phyloP scores from a whole-genome alignment of 1,284 basidiomycete species.

The Fomitopsis schrenkii region DNA sequence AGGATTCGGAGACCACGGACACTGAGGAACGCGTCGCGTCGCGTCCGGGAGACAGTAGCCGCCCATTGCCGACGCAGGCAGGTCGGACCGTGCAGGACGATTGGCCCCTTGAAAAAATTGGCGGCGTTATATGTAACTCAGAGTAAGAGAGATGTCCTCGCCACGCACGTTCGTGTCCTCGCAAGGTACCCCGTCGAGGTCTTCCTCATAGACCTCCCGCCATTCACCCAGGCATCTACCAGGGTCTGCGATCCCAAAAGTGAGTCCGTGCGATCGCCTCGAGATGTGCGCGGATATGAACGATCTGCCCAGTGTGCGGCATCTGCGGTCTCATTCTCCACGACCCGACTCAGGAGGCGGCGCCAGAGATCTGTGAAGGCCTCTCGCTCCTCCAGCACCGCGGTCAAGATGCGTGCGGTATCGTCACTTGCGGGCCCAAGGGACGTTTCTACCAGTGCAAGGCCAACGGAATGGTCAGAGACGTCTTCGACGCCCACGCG shows the following conservation, averaged over 20 bases:
- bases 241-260: neutral
- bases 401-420: conserved; percentile 97
- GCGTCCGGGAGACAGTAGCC: conserved; percentile 4
- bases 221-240: neutral
- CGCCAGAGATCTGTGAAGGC: conserved; percentile 86
- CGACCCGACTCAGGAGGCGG: conserved; percentile 73
- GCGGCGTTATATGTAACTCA: neutral
- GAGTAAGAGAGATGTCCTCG: neutral
- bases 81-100: neutral
- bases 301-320: conserved; percentile 65
- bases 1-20: conserved; percentile 1
- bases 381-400: conserved; percentile 90
- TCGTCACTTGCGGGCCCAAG: conserved; percentile 94
- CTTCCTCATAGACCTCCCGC: neutral
- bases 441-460: conserved; percentile 98
- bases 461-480: conserved; percentile 99
- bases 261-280: neutral
- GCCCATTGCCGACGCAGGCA: neutral
- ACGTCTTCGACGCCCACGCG: conserved; percentile 87
- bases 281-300: neutral
- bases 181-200: neutral
- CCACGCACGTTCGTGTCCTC: conserved; percentile 1
- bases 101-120: conserved; percentile 2
- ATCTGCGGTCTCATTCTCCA: conserved; percentile 84
- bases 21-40: conserved; percentile 1